Base-by-base conservation (phyloP, 352 stramenopile species). In the Globisporangium mamillatum region DNA sequence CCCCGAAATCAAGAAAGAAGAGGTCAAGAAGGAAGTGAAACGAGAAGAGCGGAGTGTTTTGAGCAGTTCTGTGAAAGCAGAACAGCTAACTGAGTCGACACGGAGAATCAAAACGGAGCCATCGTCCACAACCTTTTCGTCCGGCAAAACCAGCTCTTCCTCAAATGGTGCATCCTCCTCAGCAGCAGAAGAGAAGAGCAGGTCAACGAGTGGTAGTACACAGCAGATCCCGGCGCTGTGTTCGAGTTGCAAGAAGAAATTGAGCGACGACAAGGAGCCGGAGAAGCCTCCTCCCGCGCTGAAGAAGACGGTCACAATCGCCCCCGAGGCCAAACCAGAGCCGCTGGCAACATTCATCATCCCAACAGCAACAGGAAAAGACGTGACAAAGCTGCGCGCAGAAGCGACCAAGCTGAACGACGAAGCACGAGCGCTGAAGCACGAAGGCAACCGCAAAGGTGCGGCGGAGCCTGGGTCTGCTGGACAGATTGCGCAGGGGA, bases 381-480 rank as follows among this genome's bases (percentile, higher is more conserved):
- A 94, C 64, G 74, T 88, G 64, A 65, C 75, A 27, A 86, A 85
- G 22, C 63, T 94, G 61, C 78, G 77, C 18, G 67, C 70, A 22
- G 78, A 89, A 29, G 86, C 77, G 16, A 71, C 63, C 7, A 78
- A 78, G 63, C 64, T 94, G 18, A 88, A 89, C 64, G 77, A 91
- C 4, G 79, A 93, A 66, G 86, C 86, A 46, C 74, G 84, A 38
- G 79, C 75, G 63, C 75, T 96, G 3, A 96, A 96, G 65, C 88
- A 96, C 68, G 84, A 93, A 68, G 88, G 88, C 27, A 92, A 96
- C 57, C 79, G 75, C 3, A 76, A 74, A 16, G 88, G 88, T 12
- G 44, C 70, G 22, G 75, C 73, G 0, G 80, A 93, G 38, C 54
- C 75, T 5, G 80, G 80, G 0, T 59, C 65, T 14, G 64, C 66